Percentiles rank a stretch among this genome's conserved stretches.
Conservation (phyloP, 345 rosid species). For the Moricandia arvensis region DNA sequence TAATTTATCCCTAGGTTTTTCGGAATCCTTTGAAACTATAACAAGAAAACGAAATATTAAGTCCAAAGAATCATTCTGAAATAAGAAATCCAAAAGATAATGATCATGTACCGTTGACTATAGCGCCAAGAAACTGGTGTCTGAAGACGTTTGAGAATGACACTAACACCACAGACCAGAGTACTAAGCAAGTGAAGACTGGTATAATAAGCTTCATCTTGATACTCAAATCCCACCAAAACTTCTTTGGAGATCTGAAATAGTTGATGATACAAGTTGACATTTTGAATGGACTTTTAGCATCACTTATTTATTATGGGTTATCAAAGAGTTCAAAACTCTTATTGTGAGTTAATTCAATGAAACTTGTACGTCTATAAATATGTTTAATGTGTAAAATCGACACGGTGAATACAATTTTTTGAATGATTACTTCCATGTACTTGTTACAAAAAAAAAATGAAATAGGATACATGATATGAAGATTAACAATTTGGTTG, state of each 20-base stretch:
- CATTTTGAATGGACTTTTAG: not conserved
- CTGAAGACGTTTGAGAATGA: conserved; percentile 16
- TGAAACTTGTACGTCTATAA: too few relatives aligned
- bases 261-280: not conserved
- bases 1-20: conserved; percentile 21
- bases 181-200: not conserved
- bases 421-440: too few relatives aligned
- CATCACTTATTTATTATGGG: conserved; percentile 1
- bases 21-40: not conserved
- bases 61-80: not conserved
- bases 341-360: too few relatives aligned
- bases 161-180: conserved; percentile 13
- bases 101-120: not conserved
- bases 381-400: too few relatives aligned
- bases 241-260: not conserved
- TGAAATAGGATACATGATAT: too few relatives aligned
- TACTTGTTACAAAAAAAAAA: too few relatives aligned
- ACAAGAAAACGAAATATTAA: not conserved
- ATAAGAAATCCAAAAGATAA: not conserved
- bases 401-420: too few relatives aligned
- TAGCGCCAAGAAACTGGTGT: conserved; percentile 13
- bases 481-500: too few relatives aligned
- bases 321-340: not conserved
- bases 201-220: conserved; percentile 22
- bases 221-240: not conserved